A percentile compares a stretch with the other conserved stretches of the same genome.
phyloP scores from a whole-genome alignment of 768 basidiomycete species.

The Lyophyllum decastes region DNA sequence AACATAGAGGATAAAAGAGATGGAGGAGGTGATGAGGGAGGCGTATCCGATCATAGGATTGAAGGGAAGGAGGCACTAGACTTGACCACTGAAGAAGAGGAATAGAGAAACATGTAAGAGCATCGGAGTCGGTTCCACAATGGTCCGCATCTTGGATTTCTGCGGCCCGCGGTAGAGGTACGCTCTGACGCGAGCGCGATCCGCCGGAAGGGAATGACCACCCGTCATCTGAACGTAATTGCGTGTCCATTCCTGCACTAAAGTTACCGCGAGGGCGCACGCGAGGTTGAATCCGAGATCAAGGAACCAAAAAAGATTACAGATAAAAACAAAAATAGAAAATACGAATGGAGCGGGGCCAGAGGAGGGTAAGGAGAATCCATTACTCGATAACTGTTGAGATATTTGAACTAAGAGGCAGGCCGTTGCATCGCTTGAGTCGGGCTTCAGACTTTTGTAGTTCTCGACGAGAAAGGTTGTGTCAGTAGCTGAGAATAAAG shows the following conservation, averaged over 20 bases:
- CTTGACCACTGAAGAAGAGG: constrained; percentile 12
- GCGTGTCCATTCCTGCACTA: neutral
- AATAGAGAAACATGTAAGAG: constrained; percentile 8
- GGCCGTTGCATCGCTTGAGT: neutral
- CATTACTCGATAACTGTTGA: neutral
- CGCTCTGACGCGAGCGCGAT: constrained; percentile 1
- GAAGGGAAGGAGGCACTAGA: too few relatives aligned
- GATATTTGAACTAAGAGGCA: neutral
- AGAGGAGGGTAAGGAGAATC: neutral
- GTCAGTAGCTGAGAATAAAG: neutral
- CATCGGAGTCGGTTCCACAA: constrained; percentile 4
- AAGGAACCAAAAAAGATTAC: constrained; percentile 32
- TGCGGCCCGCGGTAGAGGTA: constrained; percentile 1
- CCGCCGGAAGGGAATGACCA: neutral
- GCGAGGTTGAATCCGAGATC: constrained; percentile 27
- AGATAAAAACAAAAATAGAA: constrained; percentile 20
- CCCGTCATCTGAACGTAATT: constrained; percentile 4
- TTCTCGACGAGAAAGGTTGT: neutral
- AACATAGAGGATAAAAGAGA: too few relatives aligned
- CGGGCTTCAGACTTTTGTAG: neutral
- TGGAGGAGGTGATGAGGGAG: too few relatives aligned
- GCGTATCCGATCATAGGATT: too few relatives aligned
- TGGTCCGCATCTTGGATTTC: constrained; percentile 1
- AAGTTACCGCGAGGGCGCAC: neutral
- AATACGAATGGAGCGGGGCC: neutral